These are phyloP conservation scores for Trichoderma gracile DNA, from an alignment of 2,329 filamentous ascomycete species.

Conservation along the genomic window DNA sequence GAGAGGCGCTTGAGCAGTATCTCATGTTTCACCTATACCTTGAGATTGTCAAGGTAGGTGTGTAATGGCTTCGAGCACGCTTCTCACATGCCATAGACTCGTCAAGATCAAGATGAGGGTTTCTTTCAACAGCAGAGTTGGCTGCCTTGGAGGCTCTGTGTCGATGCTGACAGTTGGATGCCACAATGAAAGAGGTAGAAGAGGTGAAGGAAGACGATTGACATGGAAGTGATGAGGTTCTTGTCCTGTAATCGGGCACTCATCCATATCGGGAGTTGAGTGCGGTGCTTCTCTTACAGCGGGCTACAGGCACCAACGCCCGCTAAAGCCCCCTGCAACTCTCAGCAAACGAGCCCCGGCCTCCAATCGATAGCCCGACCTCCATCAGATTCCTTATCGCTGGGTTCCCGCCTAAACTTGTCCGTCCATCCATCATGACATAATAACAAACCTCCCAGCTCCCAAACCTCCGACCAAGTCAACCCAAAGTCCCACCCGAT, in stretches of 20 bases:
- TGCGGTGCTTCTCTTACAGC: no score
- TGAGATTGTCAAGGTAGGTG: not conserved
- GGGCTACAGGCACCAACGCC: not conserved
- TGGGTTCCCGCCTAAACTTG: slow-evolving; percentile 16
- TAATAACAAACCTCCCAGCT: slow-evolving; percentile 24
- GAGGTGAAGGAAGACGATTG: no score
- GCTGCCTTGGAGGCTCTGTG: no score
- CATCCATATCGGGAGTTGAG: no score
- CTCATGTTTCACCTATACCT: not conserved
- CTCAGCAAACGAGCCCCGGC: not conserved
- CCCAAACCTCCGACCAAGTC: slow-evolving; percentile 7
- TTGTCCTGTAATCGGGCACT: no score
- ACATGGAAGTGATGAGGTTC: no score
- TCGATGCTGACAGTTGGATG: no score
- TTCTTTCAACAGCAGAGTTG: no score
- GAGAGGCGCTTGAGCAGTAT: not conserved
- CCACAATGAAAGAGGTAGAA: no score
- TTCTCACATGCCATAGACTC: not conserved
- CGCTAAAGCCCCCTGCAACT: slow-evolving; percentile 27
- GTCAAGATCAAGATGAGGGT: not conserved
- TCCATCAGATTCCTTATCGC: slow-evolving; percentile 32
- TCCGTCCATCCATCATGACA: slow-evolving; percentile 29
- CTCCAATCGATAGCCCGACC: no score
- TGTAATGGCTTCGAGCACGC: no score
- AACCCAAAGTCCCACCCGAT: slow-evolving; percentile 16